Evolutionary conservation across 345 rosid genomes (phyloP).

Genomic region (Sonneratia alba): DNA sequence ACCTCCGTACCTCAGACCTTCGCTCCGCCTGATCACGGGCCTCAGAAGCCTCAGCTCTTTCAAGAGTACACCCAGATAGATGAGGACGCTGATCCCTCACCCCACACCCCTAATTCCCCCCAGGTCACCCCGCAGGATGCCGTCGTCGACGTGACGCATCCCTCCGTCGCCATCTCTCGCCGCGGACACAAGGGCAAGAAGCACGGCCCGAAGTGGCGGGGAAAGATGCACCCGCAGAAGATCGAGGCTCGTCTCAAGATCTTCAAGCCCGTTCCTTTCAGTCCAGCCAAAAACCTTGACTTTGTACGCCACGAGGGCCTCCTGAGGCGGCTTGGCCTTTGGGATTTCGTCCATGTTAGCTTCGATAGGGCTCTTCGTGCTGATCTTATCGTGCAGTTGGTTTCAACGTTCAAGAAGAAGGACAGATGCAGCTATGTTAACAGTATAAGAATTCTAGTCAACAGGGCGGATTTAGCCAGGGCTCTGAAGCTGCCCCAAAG

Average conservation of each 20-base stretch:
- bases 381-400: conserved; percentile 50
- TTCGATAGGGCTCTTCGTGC: conserved; percentile 40
- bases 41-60: conserved; percentile 6
- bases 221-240: conserved; percentile 37
- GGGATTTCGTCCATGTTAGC: conserved; percentile 76
- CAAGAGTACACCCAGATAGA: conserved; percentile 1
- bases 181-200: conserved; percentile 36
- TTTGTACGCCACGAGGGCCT: conserved; percentile 47
- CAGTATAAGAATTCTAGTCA: conserved; percentile 40
- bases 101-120: conserved; percentile 2
- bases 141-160: not conserved
- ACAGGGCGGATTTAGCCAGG: conserved; percentile 70
- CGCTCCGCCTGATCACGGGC: conserved; percentile 17
- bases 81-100: not conserved
- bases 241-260: conserved; percentile 32
- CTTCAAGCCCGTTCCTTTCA: conserved; percentile 58
- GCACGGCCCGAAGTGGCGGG: conserved; percentile 21
- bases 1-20: not conserved
- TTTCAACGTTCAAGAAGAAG: conserved; percentile 37
- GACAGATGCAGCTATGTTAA: conserved; percentile 51
- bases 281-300: conserved; percentile 45
- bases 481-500: conserved; percentile 56
- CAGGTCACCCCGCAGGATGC: not conserved
- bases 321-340: conserved; percentile 53
- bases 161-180: conserved; percentile 11